These are phyloP conservation scores for Pelargonium myrrhifolium DNA, from an alignment of 441 rosid species.

Conservation along the genomic window DNA sequence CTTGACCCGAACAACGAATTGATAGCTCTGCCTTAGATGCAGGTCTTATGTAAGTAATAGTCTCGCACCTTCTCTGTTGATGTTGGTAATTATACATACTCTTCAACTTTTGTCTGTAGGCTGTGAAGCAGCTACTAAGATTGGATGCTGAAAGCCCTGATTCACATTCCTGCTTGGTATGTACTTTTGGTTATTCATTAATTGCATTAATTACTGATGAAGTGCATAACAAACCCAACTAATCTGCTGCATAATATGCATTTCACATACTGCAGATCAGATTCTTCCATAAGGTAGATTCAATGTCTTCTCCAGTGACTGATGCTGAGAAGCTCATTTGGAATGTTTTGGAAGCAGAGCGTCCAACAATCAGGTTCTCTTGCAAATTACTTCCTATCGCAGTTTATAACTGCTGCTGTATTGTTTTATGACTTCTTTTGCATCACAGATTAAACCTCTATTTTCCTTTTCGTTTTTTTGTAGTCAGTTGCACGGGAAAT, in stretches of 20 bases:
- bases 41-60: too few species aligned
- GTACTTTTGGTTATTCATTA: conserved; percentile 17
- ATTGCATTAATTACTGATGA: not conserved
- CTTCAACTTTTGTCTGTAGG: conserved; percentile 35
- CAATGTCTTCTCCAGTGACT: conserved; percentile 55
- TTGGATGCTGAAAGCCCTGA: conserved; percentile 88
- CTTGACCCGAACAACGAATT: too few species aligned
- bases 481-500: conserved; percentile 80
- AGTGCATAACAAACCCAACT: not conserved
- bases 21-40: too few species aligned
- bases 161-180: conserved; percentile 92
- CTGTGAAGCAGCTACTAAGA: conserved; percentile 77
- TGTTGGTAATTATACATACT: too few species aligned
- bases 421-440: conserved; percentile 7
- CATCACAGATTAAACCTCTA: conserved; percentile 16
- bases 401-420: not conserved
- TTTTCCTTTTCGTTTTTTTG: conserved; percentile 18
- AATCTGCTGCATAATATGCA: conserved; percentile 14
- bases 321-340: conserved; percentile 78
- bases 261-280: conserved; percentile 50
- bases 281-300: conserved; percentile 70
- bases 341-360: conserved; percentile 90
- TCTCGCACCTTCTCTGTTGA: too few species aligned
- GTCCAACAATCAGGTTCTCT: conserved; percentile 67
- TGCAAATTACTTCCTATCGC: conserved; percentile 6